phyloP scores from a whole-genome alignment of 2,329 filamentous ascomycete genomes.

The Cladobotryum protrusum region DNA sequence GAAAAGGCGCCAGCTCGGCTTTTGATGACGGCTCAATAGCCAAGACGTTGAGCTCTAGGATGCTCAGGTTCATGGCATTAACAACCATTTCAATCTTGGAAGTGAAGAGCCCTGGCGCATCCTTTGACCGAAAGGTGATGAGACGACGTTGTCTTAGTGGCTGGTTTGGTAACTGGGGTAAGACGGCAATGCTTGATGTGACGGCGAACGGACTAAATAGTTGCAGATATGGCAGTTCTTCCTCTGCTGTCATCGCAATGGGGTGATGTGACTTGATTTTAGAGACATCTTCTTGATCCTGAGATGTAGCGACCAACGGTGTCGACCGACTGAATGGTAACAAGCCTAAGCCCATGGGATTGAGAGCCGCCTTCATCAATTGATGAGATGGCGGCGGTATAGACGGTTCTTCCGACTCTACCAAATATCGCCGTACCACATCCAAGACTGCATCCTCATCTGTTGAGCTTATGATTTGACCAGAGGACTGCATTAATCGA shows the following conservation, averaged over 20 bases:
- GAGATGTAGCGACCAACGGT: constrained; percentile 18
- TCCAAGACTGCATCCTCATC: constrained; percentile 35
- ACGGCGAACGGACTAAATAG: constrained; percentile 65
- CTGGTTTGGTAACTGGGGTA: constrained; percentile 30
- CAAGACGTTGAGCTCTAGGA: constrained; percentile 48
- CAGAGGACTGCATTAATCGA: constrained; percentile 34
- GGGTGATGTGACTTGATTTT: constrained; percentile 58
- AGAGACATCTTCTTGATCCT: constrained; percentile 29
- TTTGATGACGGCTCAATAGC: constrained; percentile 52
- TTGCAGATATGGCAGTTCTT: constrained; percentile 63
- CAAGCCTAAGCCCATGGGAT: constrained; percentile 40
- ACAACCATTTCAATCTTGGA: constrained; percentile 54
- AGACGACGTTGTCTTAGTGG: constrained; percentile 47
- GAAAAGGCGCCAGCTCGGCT: constrained; percentile 50
- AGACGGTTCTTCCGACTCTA: constrained; percentile 28
- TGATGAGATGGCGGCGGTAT: constrained; percentile 28
- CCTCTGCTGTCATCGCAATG: constrained; percentile 51
- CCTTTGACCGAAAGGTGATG: constrained; percentile 43
- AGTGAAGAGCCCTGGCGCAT: constrained; percentile 47
- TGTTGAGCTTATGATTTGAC: constrained; percentile 27
- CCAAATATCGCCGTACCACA: constrained; percentile 34
- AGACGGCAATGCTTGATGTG: constrained; percentile 44
- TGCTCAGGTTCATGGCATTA: constrained; percentile 43
- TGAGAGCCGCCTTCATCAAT: constrained; percentile 43
- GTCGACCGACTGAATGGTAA: constrained; percentile 43